Conservation (phyloP, 129 eudicot genomes). For the Smallanthus sonchifolius region DNA sequence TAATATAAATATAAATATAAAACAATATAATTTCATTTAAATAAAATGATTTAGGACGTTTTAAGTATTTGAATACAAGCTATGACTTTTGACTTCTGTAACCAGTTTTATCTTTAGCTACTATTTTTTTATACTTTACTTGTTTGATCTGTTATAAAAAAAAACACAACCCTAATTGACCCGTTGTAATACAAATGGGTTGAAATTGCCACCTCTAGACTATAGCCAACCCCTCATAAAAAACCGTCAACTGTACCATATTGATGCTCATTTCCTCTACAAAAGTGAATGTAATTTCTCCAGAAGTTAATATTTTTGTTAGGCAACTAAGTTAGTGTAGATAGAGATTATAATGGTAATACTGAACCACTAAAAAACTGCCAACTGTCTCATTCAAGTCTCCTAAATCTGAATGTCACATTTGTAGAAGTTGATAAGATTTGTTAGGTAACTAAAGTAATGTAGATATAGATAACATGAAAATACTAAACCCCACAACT, state of each 20-base stretch:
- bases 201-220: not conserved
- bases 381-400: not conserved
- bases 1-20: no score
- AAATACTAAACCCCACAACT: not conserved
- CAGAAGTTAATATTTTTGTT: not conserved
- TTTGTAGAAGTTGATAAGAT: not conserved
- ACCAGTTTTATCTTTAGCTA: no score
- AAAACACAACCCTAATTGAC: no score
- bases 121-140: no score
- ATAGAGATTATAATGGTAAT: not conserved
- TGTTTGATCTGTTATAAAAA: no score
- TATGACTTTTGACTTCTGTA: no score
- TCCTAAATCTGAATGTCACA: not conserved
- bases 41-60: no score
- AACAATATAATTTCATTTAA: no score
- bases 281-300: not conserved
- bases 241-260: not conserved
- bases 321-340: not conserved
- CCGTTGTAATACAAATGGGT: not conserved
- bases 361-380: not conserved
- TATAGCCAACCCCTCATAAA: not conserved
- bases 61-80: no score
- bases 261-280: not conserved
- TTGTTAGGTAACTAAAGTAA: not conserved
- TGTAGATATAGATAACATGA: not conserved